Conservation (phyloP, 345 rosid species). For the Rhodomyrtus tomentosa region DNA sequence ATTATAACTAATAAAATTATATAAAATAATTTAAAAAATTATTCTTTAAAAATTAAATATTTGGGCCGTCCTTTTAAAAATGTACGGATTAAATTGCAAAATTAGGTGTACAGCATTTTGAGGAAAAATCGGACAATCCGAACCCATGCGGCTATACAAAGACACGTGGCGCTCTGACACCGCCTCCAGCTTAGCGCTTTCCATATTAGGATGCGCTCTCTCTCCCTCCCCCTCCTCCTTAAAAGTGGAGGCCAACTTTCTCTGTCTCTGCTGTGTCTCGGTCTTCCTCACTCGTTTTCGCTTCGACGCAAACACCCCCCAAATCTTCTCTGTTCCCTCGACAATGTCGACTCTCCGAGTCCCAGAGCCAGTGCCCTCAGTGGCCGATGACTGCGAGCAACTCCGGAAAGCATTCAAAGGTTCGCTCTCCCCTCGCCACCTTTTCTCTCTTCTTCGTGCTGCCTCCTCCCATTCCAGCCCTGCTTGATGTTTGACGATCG, state of each 20-base stretch:
- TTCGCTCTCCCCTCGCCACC: conserved; percentile 1
- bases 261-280: not conserved
- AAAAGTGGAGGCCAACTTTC: not conserved
- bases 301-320: conserved; percentile 1
- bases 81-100: too few species aligned
- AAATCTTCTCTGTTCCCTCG: not conserved
- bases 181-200: not conserved
- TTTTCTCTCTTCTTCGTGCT: not conserved
- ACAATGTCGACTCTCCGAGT: conserved; percentile 53
- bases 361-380: conserved; percentile 35
- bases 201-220: not conserved
- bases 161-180: not conserved
- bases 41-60: too few species aligned
- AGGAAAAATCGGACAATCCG: too few species aligned
- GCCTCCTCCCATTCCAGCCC: not conserved
- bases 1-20: too few species aligned
- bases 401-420: conserved; percentile 57
- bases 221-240: too few species aligned
- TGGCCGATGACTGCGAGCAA: conserved; percentile 58
- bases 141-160: too few species aligned
- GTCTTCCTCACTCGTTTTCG: conserved; percentile 10
- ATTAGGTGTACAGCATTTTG: too few species aligned
- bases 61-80: too few species aligned
- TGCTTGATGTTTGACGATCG: not conserved
- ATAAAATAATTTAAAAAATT: too few species aligned